Evolutionary conservation across 2,329 filamentous ascomycete species (phyloP).

Genomic region (Phaeosphaeriaceae sp.): DNA sequence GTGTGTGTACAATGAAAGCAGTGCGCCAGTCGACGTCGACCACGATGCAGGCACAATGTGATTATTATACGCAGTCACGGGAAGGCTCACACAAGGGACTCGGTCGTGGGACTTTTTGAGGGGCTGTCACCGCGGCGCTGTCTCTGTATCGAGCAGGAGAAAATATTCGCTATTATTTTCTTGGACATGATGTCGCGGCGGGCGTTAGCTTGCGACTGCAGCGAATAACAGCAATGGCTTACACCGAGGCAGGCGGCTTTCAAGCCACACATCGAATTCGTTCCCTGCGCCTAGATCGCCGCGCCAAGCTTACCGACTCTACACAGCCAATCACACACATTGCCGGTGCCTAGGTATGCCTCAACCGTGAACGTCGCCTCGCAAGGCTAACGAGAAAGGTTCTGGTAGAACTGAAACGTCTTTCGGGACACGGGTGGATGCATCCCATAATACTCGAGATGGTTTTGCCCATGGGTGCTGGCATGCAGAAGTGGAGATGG

Average conservation of each 20-base stretch:
- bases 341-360: constrained; percentile 2
- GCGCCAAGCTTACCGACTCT: not conserved
- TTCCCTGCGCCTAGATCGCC: constrained; percentile 17
- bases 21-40: not conserved
- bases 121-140: constrained; percentile 21
- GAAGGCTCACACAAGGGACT: not conserved
- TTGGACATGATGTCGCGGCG: not conserved
- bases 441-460: not conserved
- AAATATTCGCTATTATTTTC: constrained; percentile 3
- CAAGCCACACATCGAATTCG: constrained; percentile 13
- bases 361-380: constrained; percentile 7
- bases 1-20: not conserved
- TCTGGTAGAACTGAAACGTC: not conserved
- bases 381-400: constrained; percentile 24
- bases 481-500: not conserved
- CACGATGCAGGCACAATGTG: not conserved
- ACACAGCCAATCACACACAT: not conserved
- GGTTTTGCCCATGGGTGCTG: not conserved
- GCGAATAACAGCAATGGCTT: constrained; percentile 28
- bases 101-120: not conserved
- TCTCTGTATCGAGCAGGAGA: constrained; percentile 25
- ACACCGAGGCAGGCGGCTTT: constrained; percentile 19
- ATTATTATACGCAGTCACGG: not conserved
- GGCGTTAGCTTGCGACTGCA: not conserved
- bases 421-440: not conserved